Percentiles rank a stretch among this genome's conserved stretches.
phyloP scores from a whole-genome alignment of 768 basidiomycete genomes.

The Ramaria rubella region DNA sequence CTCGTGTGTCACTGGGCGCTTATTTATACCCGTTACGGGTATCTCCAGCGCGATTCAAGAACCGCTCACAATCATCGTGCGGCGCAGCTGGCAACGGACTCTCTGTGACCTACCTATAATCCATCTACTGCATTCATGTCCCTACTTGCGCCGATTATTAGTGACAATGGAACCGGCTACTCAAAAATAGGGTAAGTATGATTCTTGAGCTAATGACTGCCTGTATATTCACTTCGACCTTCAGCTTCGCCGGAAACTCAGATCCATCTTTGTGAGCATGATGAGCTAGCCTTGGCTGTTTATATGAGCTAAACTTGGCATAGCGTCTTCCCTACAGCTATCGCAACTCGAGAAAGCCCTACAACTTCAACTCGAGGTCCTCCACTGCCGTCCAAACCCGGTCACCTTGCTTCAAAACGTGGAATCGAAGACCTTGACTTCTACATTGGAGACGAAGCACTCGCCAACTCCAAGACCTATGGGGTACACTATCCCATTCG shows the following conservation, averaged over 20 bases:
- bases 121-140: constrained; percentile 73
- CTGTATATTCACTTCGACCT: constrained; percentile 1
- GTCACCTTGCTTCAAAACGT: constrained; percentile 90
- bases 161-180: constrained; percentile 96
- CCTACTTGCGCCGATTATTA: constrained; percentile 87
- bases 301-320: neutral
- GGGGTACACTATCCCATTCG: constrained; percentile 93
- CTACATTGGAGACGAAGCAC: constrained; percentile 97
- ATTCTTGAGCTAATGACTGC: neutral
- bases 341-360: constrained; percentile 75
- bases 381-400: constrained; percentile 75
- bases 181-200: constrained; percentile 90
- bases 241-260: constrained; percentile 94
- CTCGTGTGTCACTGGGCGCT: too few relatives aligned
- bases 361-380: constrained; percentile 58
- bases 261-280: constrained; percentile 89
- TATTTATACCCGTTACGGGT: too few relatives aligned
- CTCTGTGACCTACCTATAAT: neutral
- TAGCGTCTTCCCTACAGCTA: constrained; percentile 98
- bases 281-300: neutral
- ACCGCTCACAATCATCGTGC: too few relatives aligned
- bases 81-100: too few relatives aligned
- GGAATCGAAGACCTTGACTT: constrained; percentile 99
- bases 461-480: constrained; percentile 95
- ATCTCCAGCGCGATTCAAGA: too few relatives aligned